A percentile compares a stretch with the other conserved stretches of the same genome.
Evolutionary conservation across 495 filamentous ascomycete genomes (phyloP).

Genomic region (Neurospora hispaniola): DNA sequence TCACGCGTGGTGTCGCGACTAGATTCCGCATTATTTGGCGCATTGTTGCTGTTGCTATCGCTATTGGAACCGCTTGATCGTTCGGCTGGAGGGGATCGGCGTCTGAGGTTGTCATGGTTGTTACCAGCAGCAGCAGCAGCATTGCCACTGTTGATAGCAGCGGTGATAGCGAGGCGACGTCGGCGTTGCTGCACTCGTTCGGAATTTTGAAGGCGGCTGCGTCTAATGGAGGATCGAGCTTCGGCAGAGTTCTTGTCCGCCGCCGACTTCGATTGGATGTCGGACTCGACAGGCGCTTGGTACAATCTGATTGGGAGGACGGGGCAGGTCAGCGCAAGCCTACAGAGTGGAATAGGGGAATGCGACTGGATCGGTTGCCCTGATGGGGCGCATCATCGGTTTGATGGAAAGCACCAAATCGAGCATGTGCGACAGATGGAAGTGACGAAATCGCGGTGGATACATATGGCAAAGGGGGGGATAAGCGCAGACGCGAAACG

Average conservation of each 20-base stretch:
- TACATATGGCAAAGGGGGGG: neutral
- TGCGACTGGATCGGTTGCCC: neutral
- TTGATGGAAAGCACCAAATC: neutral
- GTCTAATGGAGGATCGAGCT: conserved; percentile 64
- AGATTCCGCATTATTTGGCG: neutral
- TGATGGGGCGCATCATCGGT: neutral
- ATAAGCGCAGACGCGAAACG: conserved; percentile 12
- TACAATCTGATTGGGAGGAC: conserved; percentile 34
- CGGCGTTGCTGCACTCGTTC: conserved; percentile 30
- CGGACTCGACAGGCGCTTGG: conserved; percentile 44
- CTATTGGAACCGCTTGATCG: neutral
- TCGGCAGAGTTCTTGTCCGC: conserved; percentile 37
- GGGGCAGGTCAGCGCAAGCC: conserved; percentile 13
- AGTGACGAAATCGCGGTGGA: neutral
- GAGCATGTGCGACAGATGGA: neutral
- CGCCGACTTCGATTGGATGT: conserved; percentile 45
- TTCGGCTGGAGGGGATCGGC: conserved; percentile 4
- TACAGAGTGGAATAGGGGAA: neutral
- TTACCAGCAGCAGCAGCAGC: neutral
- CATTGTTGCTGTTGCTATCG: conserved; percentile 6
- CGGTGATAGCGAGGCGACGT: conserved; percentile 14
- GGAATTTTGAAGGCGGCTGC: conserved; percentile 15
- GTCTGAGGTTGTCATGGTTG: neutral
- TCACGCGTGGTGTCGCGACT: conserved; percentile 11
- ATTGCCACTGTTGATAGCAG: conserved; percentile 11